Conservation (phyloP, 345 rosid genomes). For the Theobroma cacao region DNA sequence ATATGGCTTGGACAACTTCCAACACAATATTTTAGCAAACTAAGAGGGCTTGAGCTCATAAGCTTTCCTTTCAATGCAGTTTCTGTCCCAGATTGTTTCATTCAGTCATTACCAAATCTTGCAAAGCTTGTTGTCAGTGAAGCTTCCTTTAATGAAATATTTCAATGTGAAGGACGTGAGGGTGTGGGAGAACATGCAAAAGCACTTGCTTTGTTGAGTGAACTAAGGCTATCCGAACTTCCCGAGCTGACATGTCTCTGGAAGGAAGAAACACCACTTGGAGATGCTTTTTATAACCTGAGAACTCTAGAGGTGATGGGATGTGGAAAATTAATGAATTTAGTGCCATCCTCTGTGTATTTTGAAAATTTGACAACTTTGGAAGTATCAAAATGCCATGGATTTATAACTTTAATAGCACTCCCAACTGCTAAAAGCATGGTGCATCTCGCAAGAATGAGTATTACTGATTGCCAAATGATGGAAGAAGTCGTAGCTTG, state of each 20-base stretch:
- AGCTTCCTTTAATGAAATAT: neutral
- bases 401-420: neutral
- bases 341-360: neutral
- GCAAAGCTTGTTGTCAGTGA: neutral
- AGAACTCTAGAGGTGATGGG: neutral
- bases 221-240: neutral
- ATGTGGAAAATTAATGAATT: neutral
- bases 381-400: neutral
- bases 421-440: conserved; percentile 4
- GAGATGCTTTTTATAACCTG: neutral
- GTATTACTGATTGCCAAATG: neutral
- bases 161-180: neutral
- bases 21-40: neutral
- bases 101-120: neutral
- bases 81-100: neutral
- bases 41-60: neutral
- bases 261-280: neutral
- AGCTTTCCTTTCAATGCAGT: no score
- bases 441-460: neutral
- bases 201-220: neutral
- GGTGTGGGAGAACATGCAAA: neutral
- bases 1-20: neutral
- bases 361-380: neutral
- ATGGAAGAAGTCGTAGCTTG: conserved; percentile 2
- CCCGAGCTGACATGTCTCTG: neutral